Evolutionary conservation across 2,329 filamentous ascomycete genomes (phyloP).

Genomic region (Verticillium isaacii): DNA sequence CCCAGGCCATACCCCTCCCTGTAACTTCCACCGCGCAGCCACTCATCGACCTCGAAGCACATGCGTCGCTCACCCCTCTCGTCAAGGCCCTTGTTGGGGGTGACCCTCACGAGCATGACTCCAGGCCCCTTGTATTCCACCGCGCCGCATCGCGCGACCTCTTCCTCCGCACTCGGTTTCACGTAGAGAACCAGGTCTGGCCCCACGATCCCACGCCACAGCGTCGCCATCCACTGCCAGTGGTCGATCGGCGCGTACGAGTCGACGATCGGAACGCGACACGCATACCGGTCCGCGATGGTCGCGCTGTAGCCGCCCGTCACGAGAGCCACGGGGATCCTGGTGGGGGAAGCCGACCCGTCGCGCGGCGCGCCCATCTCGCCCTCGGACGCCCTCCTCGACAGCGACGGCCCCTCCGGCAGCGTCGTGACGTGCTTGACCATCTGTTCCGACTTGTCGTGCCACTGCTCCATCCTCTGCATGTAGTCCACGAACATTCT

Average conservation of each 20-base stretch:
- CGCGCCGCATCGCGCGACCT: slow-evolving; percentile 30
- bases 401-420: neutral
- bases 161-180: slow-evolving; percentile 30
- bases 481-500: slow-evolving; percentile 57
- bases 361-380: slow-evolving; percentile 5
- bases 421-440: slow-evolving; percentile 39
- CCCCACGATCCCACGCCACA: slow-evolving; percentile 83
- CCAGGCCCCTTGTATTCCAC: slow-evolving; percentile 55
- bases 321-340: slow-evolving; percentile 68
- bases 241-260: slow-evolving; percentile 80
- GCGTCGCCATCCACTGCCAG: slow-evolving; percentile 94
- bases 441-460: slow-evolving; percentile 69
- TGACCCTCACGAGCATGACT: slow-evolving; percentile 50
- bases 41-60: slow-evolving; percentile 85
- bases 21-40: slow-evolving; percentile 52
- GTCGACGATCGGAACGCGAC: slow-evolving; percentile 68
- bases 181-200: slow-evolving; percentile 76
- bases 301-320: slow-evolving; percentile 76
- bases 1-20: slow-evolving; percentile 19
- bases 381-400: slow-evolving; percentile 4
- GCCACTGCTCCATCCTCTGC: slow-evolving; percentile 67
- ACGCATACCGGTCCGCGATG: slow-evolving; percentile 70
- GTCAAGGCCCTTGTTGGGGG: slow-evolving; percentile 42
- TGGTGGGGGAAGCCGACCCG: slow-evolving; percentile 8
- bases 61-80: slow-evolving; percentile 70